Base-by-base conservation (phyloP, 2,329 filamentous ascomycete genomes). In the Acephala macrosclerotiorum region DNA sequence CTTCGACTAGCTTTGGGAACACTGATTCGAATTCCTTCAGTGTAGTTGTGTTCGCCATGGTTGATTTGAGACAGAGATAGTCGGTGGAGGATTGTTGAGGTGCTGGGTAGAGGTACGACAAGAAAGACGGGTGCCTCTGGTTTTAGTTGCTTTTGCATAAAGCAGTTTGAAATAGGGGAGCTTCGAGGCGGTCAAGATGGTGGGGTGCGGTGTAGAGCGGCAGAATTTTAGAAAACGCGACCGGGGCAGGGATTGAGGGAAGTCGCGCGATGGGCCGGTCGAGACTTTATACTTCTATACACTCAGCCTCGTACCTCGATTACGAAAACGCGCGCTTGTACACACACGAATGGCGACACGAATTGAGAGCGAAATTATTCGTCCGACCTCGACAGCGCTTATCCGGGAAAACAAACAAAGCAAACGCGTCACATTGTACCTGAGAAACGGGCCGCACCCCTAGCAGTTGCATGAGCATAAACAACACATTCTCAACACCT, bases 11-110 rank as follows among this genome's bases (percentile, higher is more conserved):
- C 80, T 90, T 90, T 63, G 93, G 93, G 83, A 94, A 98, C 78
- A 97, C 87, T 55, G 89, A 84, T 85, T 98, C 94, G 79, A 99
- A 99, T 76, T 97, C 90, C 76, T 91, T 84, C 66, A 94, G 88
- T 58, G 90, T 94, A 59, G 91, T 91, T 72, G 89, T 89, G 84
- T 96, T 81, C 49, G 87, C 85, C 86, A 88, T 89, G 60, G 75
- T 82, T 49, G 29, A 33, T 55, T 56, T 8, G n/a, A 14, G 35
- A 18, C 9, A 25, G 36, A 53, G 71, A 68, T 35, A 61, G 60
- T 59, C 65, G 56, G 22, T 26, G 53, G 40, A 12, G 42, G 18
- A 35, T 53, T 58, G 29, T 33, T 33, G 29, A 33, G 33, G 26
- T 45, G 20, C n/a, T 49, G 8, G 22, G 49, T 2, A 33, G 25